phyloP scores from a whole-genome alignment of 805 yeast species.

The Zygoascus biomembranicola region DNA sequence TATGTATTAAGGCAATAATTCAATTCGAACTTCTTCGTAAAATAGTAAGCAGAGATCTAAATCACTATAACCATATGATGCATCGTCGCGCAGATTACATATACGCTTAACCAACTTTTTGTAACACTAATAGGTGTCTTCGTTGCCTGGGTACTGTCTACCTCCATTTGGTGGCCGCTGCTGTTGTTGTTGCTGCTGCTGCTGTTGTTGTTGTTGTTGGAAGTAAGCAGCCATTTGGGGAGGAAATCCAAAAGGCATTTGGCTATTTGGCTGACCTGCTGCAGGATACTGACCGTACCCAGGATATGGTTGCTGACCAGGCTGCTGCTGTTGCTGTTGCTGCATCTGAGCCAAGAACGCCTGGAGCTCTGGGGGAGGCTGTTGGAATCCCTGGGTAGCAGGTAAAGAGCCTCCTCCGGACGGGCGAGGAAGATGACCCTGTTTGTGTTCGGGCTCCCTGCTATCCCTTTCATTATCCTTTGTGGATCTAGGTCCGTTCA shows the following conservation, averaged over 20 bases:
- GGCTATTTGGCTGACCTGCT: background rate
- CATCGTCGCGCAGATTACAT: no score
- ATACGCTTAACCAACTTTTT: no score
- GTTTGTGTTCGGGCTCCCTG: background rate
- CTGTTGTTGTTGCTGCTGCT: constrained; percentile 6
- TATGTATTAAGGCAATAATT: no score
- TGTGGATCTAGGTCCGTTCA: constrained; percentile 78
- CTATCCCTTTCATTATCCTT: constrained; percentile 8
- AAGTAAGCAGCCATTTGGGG: constrained; percentile 18
- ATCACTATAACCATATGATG: no score
- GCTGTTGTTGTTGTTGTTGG: constrained; percentile 19
- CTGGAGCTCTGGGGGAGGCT: constrained; percentile 10
- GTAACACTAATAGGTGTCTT: no score
- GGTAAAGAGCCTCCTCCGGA: background rate
- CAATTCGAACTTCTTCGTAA: no score
- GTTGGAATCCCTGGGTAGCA: background rate
- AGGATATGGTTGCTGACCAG: background rate
- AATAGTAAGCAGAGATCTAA: no score
- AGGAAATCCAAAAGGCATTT: constrained; percentile 6
- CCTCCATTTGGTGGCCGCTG: no score
- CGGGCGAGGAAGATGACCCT: background rate
- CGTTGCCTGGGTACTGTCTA: no score
- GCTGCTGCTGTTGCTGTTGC: constrained; percentile 7
- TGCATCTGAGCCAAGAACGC: constrained; percentile 12
- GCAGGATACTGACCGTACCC: background rate